Percentiles rank a stretch among this genome's conserved stretches.
These are phyloP conservation scores for Barnettozyma sucrosica DNA, from an alignment of 805 yeast species.

Conservation along the genomic window DNA sequence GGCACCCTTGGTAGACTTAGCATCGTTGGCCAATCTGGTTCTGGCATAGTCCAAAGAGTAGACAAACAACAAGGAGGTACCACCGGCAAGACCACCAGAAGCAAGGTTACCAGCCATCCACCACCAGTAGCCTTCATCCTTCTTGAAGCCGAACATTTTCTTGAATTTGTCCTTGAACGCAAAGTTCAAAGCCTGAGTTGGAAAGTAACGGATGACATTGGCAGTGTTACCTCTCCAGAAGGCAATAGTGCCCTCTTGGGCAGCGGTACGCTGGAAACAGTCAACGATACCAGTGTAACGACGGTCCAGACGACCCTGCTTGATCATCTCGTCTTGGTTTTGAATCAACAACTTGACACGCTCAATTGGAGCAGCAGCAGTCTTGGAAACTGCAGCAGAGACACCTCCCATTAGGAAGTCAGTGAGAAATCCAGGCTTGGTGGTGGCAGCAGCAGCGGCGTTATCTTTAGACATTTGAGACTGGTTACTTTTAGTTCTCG, in stretches of 20 bases:
- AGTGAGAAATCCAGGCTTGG: slow-evolving; percentile 33
- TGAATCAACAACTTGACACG: slow-evolving; percentile 94
- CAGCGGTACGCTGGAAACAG: slow-evolving; percentile 92
- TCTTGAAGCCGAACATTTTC: slow-evolving; percentile 94
- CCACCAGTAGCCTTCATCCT: slow-evolving; percentile 85
- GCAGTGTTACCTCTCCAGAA: slow-evolving; percentile 99
- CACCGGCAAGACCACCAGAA: slow-evolving; percentile 99
- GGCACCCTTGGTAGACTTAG: slow-evolving; percentile 76
- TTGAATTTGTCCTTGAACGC: slow-evolving; percentile 98
- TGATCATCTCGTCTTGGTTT: slow-evolving; percentile 97
- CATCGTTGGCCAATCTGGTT: slow-evolving; percentile 98
- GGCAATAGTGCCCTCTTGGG: slow-evolving; percentile 84
- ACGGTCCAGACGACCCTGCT: slow-evolving; percentile 89
- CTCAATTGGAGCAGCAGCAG: slow-evolving; percentile 97
- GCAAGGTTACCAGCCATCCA: slow-evolving; percentile 99
- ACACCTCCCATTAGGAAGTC: slow-evolving; percentile 98
- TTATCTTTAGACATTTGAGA: background rate
- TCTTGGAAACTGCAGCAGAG: slow-evolving; percentile 96
- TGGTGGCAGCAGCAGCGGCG: background rate
- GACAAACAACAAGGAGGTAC: slow-evolving; percentile 85
- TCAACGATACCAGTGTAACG: slow-evolving; percentile 87
- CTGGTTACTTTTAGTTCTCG: background rate
- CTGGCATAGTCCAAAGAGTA: slow-evolving; percentile 98
- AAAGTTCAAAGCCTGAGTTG: slow-evolving; percentile 97
- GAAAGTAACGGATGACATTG: slow-evolving; percentile 97